Evolutionary conservation across 129 eudicot species (phyloP).

Genomic region (Kitagawia praeruptora): DNA sequence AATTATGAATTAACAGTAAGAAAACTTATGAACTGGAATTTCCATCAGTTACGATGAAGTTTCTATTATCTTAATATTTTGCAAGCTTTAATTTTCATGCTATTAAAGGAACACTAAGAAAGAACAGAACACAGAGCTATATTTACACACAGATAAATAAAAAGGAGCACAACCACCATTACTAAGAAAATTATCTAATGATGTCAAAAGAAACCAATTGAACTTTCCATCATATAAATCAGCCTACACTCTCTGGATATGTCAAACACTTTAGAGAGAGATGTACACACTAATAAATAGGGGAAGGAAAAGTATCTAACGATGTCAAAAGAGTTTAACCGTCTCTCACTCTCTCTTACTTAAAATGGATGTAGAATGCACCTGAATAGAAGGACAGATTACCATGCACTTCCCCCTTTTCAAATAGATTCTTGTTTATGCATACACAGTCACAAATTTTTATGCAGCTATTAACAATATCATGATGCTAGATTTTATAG

Average conservation of each 20-base stretch:
- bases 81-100: neutral
- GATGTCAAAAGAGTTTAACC: neutral
- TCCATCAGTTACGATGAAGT: neutral
- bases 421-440: neutral
- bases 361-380: neutral
- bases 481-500: neutral
- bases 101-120: neutral
- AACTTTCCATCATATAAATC: neutral
- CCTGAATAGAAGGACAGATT: neutral
- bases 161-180: neutral
- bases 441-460: neutral
- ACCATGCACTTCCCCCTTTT: neutral
- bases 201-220: neutral
- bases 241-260: neutral
- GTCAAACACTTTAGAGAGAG: neutral
- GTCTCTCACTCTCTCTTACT: neutral
- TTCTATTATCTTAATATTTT: neutral
- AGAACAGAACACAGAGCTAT: neutral
- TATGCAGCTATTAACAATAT: neutral
- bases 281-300: neutral
- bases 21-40: neutral
- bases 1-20: neutral
- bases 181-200: neutral
- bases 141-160: neutral
- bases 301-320: neutral